Evolutionary conservation across 805 yeast species (phyloP), one percentile per base, ranked within the genome.

Genomic region (Barnettozyma salicaria): DNA sequence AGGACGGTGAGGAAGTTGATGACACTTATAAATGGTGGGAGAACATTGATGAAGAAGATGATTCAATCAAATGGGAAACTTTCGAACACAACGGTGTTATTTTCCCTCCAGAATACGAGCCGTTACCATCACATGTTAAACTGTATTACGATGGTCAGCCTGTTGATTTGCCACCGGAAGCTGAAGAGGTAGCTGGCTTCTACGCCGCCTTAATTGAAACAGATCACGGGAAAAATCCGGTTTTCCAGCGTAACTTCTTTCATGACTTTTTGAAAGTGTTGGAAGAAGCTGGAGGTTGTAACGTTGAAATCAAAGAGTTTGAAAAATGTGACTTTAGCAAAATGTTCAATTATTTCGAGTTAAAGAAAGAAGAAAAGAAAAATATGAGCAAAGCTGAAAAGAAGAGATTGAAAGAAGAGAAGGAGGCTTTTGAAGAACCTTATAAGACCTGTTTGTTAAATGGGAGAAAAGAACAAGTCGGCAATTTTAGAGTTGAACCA

Each of bases 111-210:
- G 81, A 76, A 3, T 90, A 90, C 58, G 89, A 81, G 54, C 88
- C 92, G 4, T 63, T 90, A 30, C 97, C 97, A 0, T 63, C 74
- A 5, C 71, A 75, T 50, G 83, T 89, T 27, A 85, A 82, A 53
- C 50, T 90, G 36, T 70, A 74, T 41, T 89, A 90, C 52, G 81
- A 82, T 48, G 86, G 85, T 1, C 69, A 74, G 46, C 84, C 92
- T 0, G 89, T 89, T 1, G 66, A 65, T 20, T 66, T 90, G 40
- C 90, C 96, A 1, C 62, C 65, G 1, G 83, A 70, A 39, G 97
- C 96, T 3, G 98, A 90, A 61, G 97, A 90, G 59, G 96, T 90
- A 24, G 97, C 97, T 0, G 97, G 96, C 0, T 90, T 88, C 54
- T 90, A 72, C 59, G 97, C 82, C 8, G 96, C 96, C 6, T 70